Conservation (phyloP, 345 rosid genomes). For the Rhodamnia rubescens region DNA sequence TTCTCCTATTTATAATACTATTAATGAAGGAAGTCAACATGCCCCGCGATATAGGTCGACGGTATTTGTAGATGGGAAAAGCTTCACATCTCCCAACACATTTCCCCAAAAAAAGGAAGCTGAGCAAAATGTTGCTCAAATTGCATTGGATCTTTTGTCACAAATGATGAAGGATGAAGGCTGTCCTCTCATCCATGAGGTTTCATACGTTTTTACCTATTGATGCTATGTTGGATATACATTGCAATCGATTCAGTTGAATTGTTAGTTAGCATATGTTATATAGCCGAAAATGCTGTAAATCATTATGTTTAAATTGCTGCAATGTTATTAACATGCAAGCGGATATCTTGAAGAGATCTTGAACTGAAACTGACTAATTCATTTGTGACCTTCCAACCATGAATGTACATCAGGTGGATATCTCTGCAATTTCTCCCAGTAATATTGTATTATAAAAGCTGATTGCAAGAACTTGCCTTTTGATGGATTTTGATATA, state of each 20-base stretch:
- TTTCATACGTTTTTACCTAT: neutral
- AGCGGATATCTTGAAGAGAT: neutral
- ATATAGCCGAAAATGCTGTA: neutral
- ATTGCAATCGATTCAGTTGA: neutral
- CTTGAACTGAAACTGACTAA: neutral
- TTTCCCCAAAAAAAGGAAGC: neutral
- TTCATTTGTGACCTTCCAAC: neutral
- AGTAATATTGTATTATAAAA: too few species aligned
- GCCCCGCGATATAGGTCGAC: too few species aligned
- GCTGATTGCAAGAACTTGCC: too few species aligned
- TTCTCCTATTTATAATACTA: too few species aligned
- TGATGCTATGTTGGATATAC: neutral
- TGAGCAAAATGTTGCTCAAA: neutral
- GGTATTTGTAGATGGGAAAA: neutral
- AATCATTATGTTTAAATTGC: neutral
- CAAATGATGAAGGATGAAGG: neutral
- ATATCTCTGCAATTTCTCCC: neutral
- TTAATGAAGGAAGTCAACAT: too few species aligned
- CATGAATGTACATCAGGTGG: neutral
- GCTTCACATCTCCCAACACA: neutral
- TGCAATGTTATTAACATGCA: neutral
- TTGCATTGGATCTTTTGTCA: neutral
- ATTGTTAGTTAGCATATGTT: neutral
- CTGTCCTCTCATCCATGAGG: neutral
- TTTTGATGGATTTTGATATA: too few species aligned